These are phyloP conservation scores for Penicillium sp. DNA, from an alignment of 2,329 filamentous ascomycete genomes.

Conservation along the genomic window DNA sequence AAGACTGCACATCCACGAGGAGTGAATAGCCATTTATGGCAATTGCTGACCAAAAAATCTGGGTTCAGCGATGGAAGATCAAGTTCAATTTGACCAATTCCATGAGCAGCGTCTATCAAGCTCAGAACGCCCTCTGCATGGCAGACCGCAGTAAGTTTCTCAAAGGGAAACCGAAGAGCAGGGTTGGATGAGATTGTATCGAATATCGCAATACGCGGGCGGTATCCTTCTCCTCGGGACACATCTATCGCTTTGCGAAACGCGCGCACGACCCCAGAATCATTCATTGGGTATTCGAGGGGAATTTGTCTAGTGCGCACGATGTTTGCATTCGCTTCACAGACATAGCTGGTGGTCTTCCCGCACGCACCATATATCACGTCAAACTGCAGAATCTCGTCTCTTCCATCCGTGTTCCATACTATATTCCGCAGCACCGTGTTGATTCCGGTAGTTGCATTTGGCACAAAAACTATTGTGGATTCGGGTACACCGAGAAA, in stretches of 20 bases:
- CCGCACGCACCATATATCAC: conserved; percentile 75
- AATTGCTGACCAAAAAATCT: conserved; percentile 81
- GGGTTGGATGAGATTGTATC: conserved; percentile 76
- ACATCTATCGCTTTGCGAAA: conserved; percentile 12
- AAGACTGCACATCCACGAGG: conserved; percentile 76
- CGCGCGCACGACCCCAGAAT: conserved; percentile 59
- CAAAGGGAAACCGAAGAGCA: conserved; percentile 73
- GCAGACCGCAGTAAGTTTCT: conserved; percentile 63
- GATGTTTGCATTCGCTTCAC: conserved; percentile 57
- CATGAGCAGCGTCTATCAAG: conserved; percentile 77
- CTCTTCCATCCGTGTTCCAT: conserved; percentile 60
- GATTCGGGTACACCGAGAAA: conserved; percentile 66
- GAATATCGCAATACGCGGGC: conserved; percentile 65
- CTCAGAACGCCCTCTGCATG: conserved; percentile 65
- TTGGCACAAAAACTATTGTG: conserved; percentile 71
- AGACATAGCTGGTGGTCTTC: conserved; percentile 68
- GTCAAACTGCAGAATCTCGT: conserved; percentile 65
- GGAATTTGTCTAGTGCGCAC: conserved; percentile 47
- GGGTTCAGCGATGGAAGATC: conserved; percentile 66
- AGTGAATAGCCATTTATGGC: conserved; percentile 79
- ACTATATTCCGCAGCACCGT: conserved; percentile 70
- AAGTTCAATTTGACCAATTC: conserved; percentile 71
- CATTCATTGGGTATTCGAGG: conserved; percentile 67
- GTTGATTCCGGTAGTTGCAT: conserved; percentile 69
- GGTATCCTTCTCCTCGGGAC: conserved; percentile 10